These are phyloP conservation scores for Pyrus bretschneideri DNA, from an alignment of 306 rosid genomes.

Conservation along the genomic window DNA sequence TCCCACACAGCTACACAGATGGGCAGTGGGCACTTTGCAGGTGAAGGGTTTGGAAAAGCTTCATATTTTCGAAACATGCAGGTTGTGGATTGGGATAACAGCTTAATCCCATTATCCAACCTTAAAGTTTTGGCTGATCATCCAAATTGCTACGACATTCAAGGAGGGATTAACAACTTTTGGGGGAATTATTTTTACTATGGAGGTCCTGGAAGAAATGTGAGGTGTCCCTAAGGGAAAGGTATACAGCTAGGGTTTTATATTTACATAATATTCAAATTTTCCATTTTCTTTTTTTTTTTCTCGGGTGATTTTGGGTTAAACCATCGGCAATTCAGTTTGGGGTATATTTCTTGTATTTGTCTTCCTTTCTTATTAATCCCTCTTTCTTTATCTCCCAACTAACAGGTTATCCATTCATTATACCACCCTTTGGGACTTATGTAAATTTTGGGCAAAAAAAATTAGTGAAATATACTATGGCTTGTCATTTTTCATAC, in stretches of 20 bases:
- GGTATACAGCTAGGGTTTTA: conserved; percentile 26
- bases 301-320: conserved; percentile 46
- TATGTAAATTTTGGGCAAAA: conserved; percentile 48
- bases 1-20: conserved; percentile 79
- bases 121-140: conserved; percentile 86
- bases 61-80: conserved; percentile 79
- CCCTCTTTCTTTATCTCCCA: conserved; percentile 15
- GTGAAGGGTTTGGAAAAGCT: conserved; percentile 86
- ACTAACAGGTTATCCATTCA: conserved; percentile 54
- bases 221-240: conserved; percentile 63
- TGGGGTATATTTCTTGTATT: conserved; percentile 41
- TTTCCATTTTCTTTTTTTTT: background rate
- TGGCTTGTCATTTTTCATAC: conserved; percentile 21
- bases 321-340: conserved; percentile 34
- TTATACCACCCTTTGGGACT: conserved; percentile 37
- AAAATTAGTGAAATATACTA: conserved; percentile 53
- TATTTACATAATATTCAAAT: conserved; percentile 6
- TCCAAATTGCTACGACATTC: conserved; percentile 87
- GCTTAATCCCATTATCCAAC: conserved; percentile 61
- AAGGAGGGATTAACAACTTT: conserved; percentile 75
- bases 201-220: conserved; percentile 97
- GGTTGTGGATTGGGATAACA: conserved; percentile 90
- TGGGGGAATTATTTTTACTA: conserved; percentile 97
- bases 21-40: conserved; percentile 91
- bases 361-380: conserved; percentile 27